Base-by-base conservation (phyloP, 108 stramenopile species). In the Fistulifera solaris region DNA sequence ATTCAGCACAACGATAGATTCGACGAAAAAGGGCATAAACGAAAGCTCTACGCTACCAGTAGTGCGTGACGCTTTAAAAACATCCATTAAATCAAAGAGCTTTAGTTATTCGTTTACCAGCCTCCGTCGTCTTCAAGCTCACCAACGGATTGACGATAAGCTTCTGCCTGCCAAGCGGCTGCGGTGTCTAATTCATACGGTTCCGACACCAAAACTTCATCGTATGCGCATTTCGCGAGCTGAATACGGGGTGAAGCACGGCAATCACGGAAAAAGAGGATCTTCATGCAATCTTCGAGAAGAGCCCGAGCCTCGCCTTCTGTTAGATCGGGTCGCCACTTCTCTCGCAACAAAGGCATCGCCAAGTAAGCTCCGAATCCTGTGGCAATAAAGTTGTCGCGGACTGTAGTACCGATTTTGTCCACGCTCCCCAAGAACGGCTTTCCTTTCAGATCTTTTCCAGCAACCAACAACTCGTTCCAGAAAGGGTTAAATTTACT, bases 401-500 rank as follows among this genome's bases (percentile, higher is more conserved):
- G 87, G 45, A 91, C 92, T 15, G 95, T 87, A 3, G 97, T 98
- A 40, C 98, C 98, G 52, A 97, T 88, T 71, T 93, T 84, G 73
- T 99, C 97, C 13, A 98, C 87, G 31, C 71, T 74, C 3, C 98
- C 98, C 55, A 99, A 85, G 62, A 98, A 96, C 17, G 92, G 66
- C 17, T 71, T 45, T 22, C 49, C 56, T 12, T 58, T 53, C 17
- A 48, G 38, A 10, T 45, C 25, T 6, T 2, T 38, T 16, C 96
- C 96, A 0, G 93, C 96, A 26, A 97, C 83, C 17, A 97, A 75
- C 14, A 99, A 53, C 58, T 93, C 81, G 71, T 98, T 99, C 98
- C 98, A 99, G 42, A 93, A 76, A n/a, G 98, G 98, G 73, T 99
- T 95, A 73, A 95, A 84, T 58, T 95, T 94, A 60, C 87, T 89